Evolutionary conservation across 2,329 filamentous ascomycete genomes (phyloP), one percentile per base, ranked within the genome.

Genomic region (Trichoderma lentiforme): DNA sequence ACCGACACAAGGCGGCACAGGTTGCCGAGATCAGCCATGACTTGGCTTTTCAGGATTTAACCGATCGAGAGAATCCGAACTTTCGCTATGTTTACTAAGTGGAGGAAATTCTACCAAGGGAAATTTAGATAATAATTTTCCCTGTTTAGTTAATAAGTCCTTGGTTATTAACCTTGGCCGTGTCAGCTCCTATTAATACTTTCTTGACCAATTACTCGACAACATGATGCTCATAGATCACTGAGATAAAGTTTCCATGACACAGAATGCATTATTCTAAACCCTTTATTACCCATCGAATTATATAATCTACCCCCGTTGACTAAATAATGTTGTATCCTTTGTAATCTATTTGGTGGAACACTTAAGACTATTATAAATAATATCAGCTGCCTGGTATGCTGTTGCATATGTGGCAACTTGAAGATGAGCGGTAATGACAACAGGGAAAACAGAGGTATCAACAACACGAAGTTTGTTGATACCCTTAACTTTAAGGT

Each of bases 311-410:
- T 43, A 43, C 7, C 15, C 1, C 15, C 15, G 7, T 9, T 43
- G 36, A n/a, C 7, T n/a, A 43, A 43, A 43, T 9, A n/a, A 43
- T 9, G 15, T 43, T 43, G 3, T 43, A 43, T 9, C 7, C 39
- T 43, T 43, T 51, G n/a, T 51, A 51, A 21, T 21, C 43, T 62
- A 62, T 28, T 43, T 43, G 36, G n/a, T 39, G 36, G 21, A 36
- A 61, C 34, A 36, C 9, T 11, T 43, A 12, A 11, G 2, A 12
- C 32, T 36, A 61, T 36, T 51, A 51, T 51, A 36, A 24, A 89
- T 89, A 12, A 85, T 85, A 76, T 88, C 88, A 2, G 87, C 86
- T 1, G 88, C 88, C 79, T 90, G 89, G 79, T 90, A 88, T 6
- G 84, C 84, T 30, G 89, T 80, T 76, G 89, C 87, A 74, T 88